Evolutionary conservation across 2,329 filamentous ascomycete species (phyloP).

Genomic region (Colletotrichum sp.): DNA sequence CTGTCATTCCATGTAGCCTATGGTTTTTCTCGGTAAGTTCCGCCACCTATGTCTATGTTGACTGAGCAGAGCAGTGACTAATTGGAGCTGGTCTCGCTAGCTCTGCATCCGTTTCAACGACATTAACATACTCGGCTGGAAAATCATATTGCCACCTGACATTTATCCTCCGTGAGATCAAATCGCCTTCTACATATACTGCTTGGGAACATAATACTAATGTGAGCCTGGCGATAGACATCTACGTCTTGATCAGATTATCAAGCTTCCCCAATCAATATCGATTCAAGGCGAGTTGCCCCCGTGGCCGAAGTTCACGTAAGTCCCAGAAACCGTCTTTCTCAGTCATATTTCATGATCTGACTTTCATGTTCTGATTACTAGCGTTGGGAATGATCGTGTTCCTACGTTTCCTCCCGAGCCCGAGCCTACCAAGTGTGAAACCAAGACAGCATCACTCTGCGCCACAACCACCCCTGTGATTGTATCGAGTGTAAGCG

Average conservation of each 20-base stretch:
- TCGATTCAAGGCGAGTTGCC: neutral
- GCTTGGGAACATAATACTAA: too few relatives aligned
- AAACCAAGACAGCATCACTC: neutral
- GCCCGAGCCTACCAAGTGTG: neutral
- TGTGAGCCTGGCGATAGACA: too few relatives aligned
- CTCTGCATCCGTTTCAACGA: neutral
- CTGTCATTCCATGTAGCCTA: neutral
- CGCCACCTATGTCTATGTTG: neutral
- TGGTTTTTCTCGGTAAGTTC: neutral
- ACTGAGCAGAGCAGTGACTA: neutral
- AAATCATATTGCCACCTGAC: neutral
- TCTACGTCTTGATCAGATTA: neutral
- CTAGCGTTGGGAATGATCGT: neutral
- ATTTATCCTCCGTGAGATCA: neutral
- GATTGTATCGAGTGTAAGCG: neutral
- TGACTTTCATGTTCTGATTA: rapidly evolving
- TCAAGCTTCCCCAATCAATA: neutral
- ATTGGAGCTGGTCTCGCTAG: neutral
- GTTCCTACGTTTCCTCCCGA: neutral
- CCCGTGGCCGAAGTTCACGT: neutral
- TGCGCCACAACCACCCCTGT: neutral
- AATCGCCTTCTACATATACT: too few relatives aligned
- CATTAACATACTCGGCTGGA: neutral
- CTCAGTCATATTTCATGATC: neutral
- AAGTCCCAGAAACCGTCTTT: neutral